Evolutionary conservation across 2,329 filamentous ascomycete genomes (phyloP), one percentile per base, ranked within the genome.

Genomic region (Alternaria tenuissima): DNA sequence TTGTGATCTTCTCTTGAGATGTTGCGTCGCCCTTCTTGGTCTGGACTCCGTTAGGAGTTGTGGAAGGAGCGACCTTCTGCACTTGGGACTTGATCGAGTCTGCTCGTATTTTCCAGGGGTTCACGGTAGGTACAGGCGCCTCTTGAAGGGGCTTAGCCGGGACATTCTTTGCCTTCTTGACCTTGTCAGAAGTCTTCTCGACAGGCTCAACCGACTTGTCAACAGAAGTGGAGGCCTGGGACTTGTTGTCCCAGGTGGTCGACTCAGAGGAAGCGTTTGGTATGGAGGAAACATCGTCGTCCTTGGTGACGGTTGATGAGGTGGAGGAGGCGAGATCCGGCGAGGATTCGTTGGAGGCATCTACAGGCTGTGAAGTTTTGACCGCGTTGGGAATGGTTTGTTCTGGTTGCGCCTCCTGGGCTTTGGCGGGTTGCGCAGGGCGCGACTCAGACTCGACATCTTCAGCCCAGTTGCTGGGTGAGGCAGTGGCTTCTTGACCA

Each of bases 91-190:
- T 82, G 44, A 84, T 80, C 47, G 88, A 88, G 71, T 93, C 89
- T 69, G 86, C 89, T 57, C 94, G 87, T 79, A 94, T 88, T 64
- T 89, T 86, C 94, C 95, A 99, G 63, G 94, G 83, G 77, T 99
- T 99, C 59, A 97, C 91, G 2, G 88, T 79, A 0, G 95, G 95
- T 43, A 91, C 84, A 30, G 93, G 91, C 18, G 94, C 94, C 62
- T 95, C 92, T 47, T 90, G 89, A 42, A 97, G 81, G 70, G 89
- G 88, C 69, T 86, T 81, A 14, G 82, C 82, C 7, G 62, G 87
- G 81, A 66, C 63, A 28, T 69, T 71, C 57, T 76, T 76, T 46
- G 65, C 63, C 61, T 73, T 74, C 52, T 77, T 76, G 69, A 89
- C 87, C 66, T 89, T 88, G 44, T 85, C 82, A 18, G 85, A 82